These are phyloP conservation scores for Mrakia blollopis DNA, from an alignment of 768 basidiomycete species.

Conservation along the genomic window DNA sequence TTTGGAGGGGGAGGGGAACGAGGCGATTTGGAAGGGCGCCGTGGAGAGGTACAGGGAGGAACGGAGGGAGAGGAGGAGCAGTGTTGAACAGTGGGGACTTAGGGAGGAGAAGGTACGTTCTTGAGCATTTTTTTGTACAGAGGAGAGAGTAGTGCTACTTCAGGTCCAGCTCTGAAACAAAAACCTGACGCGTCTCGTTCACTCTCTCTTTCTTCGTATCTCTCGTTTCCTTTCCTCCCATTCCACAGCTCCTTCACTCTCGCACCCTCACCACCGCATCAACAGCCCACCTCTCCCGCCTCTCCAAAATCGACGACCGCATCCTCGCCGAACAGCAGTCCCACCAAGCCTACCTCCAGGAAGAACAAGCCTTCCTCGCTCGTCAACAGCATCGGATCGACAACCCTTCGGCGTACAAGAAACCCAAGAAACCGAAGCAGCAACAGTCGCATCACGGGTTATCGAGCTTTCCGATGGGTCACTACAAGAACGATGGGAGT, in stretches of 20 bases:
- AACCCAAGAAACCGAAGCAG: neutral
- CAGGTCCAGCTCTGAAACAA: neutral
- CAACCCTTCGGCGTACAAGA: neutral
- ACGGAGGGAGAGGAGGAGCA: neutral
- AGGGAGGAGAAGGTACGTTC: neutral
- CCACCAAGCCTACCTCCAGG: neutral
- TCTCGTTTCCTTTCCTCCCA: neutral
- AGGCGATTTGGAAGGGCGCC: neutral
- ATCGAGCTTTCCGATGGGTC: neutral
- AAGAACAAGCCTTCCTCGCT: neutral
- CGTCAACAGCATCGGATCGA: neutral
- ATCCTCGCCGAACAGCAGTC: neutral
- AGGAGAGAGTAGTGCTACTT: no score
- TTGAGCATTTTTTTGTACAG: no score
- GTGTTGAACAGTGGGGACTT: neutral
- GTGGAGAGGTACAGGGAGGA: neutral
- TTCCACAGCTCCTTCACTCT: neutral
- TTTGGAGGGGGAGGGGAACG: neutral
- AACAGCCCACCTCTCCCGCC: neutral
- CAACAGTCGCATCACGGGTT: neutral
- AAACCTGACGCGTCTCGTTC: no score
- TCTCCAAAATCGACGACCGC: neutral
- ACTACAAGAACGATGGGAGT: neutral
- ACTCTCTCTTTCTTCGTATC: neutral
- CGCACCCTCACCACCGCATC: neutral